Base-by-base conservation (phyloP, 495 filamentous ascomycete genomes). In the Entonaema liquescens region DNA sequence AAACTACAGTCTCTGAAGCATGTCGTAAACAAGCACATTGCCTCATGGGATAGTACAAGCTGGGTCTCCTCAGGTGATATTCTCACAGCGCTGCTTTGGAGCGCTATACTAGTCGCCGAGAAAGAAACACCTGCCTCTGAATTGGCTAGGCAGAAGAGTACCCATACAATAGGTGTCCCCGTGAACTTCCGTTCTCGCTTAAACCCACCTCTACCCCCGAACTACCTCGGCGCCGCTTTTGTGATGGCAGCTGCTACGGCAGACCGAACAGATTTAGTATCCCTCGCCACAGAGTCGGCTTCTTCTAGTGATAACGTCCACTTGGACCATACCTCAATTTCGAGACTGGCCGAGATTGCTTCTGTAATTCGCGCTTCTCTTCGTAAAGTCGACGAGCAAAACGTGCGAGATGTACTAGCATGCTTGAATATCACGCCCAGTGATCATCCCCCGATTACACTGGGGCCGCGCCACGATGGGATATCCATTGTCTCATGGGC, bases 401-500 rank as follows among this genome's bases (percentile, higher is more conserved):
- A 56, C 15, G 67, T 75, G 33, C 65, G 61, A 23, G 53, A 66
- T 17, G 38, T 72, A 0, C 40, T 78, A 1, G 26, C 29, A 19
- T 76, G 67, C 23, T 54, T 75, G 52, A 52, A 73, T 42, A 29
- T 33, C 5, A 38, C 35, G 0, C 8, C 59, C 3, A 28, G 52
- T 3, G 28, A 60, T 5, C 59, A 71, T 49, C 53, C 61, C 11
- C 57, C 53, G 17, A 65, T 78, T 7, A 68, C 60, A 11, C 21
- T 86, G 78, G 38, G 88, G 81, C 35, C 76, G 88, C 38, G 87
- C 83, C 17, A 84, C 81, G 61, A 87, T 82, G 25, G 83, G 84
- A 15, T 92, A 85, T 90, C 91, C 82, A 29, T 93, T 88, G 80
- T 93, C 88, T 81, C 81, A 5, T 78, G 76, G 74, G 76, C 76